Evolutionary conservation across 345 rosid species (phyloP), one percentile per base, ranked within the genome.

Genomic region (Geranium brycei): DNA sequence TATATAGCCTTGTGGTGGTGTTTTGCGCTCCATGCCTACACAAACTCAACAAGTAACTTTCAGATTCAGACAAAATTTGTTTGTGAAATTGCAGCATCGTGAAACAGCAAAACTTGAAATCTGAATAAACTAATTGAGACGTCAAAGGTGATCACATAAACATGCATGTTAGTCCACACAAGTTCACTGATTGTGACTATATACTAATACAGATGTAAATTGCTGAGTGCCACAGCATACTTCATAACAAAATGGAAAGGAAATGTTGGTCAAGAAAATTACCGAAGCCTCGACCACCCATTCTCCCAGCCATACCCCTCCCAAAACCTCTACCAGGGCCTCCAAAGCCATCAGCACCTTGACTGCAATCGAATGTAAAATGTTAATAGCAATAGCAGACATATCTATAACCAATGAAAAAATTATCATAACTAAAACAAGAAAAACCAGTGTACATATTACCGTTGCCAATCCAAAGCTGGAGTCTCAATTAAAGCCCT

Each of bases 391-490:
- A 14, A 23, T 6, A 31, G 30, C 51, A 31, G 16, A 18, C 15
- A 23, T 10, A n/a, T 56, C 47, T 5, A 11, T 13, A 23, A 53
- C 55, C 17, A 40, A 47, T 57, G 65, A 55, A 17, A 51, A 40
- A 72, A 67, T 32, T 58, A 60, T 19, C 10, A 60, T 1, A 59
- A 64, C 58, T 65, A 14, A 51, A 58, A 11, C 35, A 67, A 68
- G 55, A 12, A 57, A 59, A 31, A 59, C 17, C 41, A 28, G 40
- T 58, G 12, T 35, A 60, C 66, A 65, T 70, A 89, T 83, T 71
- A 93, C 99, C 97, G 84, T 76, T 88, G 97, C 99, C 99, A 93
- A 73, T 93, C 99, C 74, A 93, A 80, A 63, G 96, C 97, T 31
- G 95, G 95, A 58, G 99, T 88, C 64, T 93, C 91, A 70, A 91